Percentiles rank a stretch among this genome's conserved stretches.
Evolutionary conservation across 2,329 filamentous ascomycete species (phyloP).

Genomic region (Venturia pyrina): DNA sequence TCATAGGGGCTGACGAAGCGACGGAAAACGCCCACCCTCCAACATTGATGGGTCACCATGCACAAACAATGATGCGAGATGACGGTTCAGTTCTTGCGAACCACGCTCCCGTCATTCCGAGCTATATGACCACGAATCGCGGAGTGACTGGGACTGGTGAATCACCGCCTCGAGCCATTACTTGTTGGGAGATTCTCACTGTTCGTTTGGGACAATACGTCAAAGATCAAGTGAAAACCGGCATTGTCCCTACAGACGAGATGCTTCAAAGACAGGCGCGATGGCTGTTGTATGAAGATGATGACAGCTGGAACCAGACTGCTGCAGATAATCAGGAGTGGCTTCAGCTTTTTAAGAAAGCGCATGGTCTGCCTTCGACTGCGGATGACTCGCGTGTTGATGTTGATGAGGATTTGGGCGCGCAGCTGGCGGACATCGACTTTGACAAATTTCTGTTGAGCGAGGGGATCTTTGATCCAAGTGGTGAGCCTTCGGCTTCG

Average conservation of each 20-base stretch:
- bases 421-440: background rate
- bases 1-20: constrained; percentile 1
- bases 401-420: constrained; percentile 13
- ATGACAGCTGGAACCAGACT: constrained; percentile 39
- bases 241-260: constrained; percentile 36
- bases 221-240: constrained; percentile 26
- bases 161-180: constrained; percentile 17
- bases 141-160: constrained; percentile 7
- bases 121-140: background rate
- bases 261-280: constrained; percentile 39
- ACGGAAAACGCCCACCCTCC: constrained; percentile 4
- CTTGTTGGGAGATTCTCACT: constrained; percentile 42
- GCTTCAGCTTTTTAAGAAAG: constrained; percentile 14
- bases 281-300: constrained; percentile 37
- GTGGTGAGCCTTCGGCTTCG: background rate
- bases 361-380: constrained; percentile 12
- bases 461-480: background rate
- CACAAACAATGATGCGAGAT: background rate
- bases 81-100: background rate
- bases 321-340: constrained; percentile 26
- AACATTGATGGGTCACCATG: background rate
- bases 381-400: constrained; percentile 5
- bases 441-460: constrained; percentile 4
- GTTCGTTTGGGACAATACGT: constrained; percentile 36
- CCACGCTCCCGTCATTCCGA: background rate